phyloP scores from a whole-genome alignment of 2,329 filamentous ascomycete genomes.

The Fusarium sp. region DNA sequence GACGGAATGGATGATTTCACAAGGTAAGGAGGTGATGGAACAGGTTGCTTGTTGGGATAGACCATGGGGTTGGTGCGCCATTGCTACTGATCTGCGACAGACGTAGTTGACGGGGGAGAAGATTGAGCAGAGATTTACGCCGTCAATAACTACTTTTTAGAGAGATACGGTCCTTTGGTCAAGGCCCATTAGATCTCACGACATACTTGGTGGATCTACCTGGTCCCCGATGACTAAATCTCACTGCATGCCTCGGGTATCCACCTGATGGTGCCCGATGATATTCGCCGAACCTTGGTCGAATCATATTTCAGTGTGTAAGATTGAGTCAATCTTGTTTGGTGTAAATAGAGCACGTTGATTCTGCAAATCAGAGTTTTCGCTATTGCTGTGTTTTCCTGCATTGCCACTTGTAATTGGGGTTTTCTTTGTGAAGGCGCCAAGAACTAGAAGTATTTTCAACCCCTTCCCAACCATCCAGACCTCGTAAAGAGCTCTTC shows the following conservation, averaged over 20 bases:
- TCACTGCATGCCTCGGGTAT: background rate
- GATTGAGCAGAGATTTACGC: background rate
- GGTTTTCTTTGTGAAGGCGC: background rate
- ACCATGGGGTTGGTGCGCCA: background rate
- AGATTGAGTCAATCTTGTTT: background rate
- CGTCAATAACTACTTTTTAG: background rate
- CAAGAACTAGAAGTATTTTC: background rate
- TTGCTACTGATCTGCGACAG: background rate
- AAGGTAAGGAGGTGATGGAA: background rate
- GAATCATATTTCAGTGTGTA: background rate
- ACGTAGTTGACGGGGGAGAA: background rate
- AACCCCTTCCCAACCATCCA: background rate
- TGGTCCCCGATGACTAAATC: background rate
- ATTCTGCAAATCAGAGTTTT: background rate
- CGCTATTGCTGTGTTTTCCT: background rate
- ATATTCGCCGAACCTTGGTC: background rate
- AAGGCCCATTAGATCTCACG: background rate
- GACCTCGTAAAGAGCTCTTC: background rate
- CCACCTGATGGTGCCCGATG: background rate
- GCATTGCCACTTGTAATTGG: background rate
- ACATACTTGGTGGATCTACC: background rate
- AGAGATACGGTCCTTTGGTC: background rate
- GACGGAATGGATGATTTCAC: background rate
- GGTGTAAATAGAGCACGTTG: background rate
- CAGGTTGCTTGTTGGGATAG: background rate